Evolutionary conservation across 1,139 yeast genomes (phyloP).

Genomic region (Yamadazyma blattariae): DNA sequence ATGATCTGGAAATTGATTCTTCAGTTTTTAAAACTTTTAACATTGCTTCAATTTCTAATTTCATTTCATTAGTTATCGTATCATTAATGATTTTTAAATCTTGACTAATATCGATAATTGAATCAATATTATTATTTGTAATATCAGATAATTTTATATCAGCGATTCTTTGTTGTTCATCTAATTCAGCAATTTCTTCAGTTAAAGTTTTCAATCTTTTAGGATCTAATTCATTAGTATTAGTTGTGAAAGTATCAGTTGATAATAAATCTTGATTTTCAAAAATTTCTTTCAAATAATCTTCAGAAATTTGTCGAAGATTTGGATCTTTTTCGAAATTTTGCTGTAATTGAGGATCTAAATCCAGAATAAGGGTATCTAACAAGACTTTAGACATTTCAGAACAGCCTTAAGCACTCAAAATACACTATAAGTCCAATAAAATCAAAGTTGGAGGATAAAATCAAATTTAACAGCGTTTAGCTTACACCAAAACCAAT

Average conservation of each 20-base stretch:
- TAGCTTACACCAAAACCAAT: no score
- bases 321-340: slow-evolving; percentile 11
- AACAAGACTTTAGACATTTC: slow-evolving; percentile 23
- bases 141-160: slow-evolving; percentile 30
- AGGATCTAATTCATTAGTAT: slow-evolving; percentile 7
- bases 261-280: slow-evolving; percentile 42
- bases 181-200: slow-evolving; percentile 49
- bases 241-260: slow-evolving; percentile 38
- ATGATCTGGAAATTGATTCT: background rate
- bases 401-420: no score
- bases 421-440: no score
- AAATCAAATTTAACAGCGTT: no score
- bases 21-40: slow-evolving; percentile 11
- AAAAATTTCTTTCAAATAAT: slow-evolving; percentile 26
- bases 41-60: slow-evolving; percentile 21
- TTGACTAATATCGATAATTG: slow-evolving; percentile 37
- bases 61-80: slow-evolving; percentile 22
- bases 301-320: slow-evolving; percentile 14
- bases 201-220: slow-evolving; percentile 26
- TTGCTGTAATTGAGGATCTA: slow-evolving; percentile 16
- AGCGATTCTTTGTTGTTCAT: slow-evolving; percentile 29
- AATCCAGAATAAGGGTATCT: slow-evolving; percentile 19
- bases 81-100: slow-evolving; percentile 26
- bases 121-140: slow-evolving; percentile 37
- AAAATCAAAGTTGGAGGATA: no score